Conservation (phyloP, 2,329 filamentous ascomycete genomes). For the Calonectria hawksworthii region DNA sequence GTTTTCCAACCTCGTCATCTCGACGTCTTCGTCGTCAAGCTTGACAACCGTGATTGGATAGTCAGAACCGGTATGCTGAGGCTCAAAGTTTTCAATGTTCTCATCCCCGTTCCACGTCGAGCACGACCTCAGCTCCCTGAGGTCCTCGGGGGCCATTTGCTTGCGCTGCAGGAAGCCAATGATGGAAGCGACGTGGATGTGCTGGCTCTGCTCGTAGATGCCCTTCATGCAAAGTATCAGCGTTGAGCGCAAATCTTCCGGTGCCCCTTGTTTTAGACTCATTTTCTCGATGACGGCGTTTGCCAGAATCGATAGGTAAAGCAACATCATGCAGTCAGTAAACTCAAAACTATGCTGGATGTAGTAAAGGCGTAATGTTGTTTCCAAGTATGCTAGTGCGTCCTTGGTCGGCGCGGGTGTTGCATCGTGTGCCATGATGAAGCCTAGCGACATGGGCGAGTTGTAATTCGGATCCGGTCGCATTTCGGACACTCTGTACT, state of each 20-base stretch:
- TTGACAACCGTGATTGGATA: background rate
- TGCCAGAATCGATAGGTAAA: background rate
- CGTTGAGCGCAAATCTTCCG: background rate
- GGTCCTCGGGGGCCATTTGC: background rate
- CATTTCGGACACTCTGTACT: background rate
- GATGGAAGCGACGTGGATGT: background rate
- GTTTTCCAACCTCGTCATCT: background rate
- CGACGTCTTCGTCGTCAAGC: background rate
- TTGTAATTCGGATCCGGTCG: background rate
- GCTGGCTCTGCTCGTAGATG: background rate
- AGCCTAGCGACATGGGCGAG: background rate
- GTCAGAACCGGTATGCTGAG: background rate
- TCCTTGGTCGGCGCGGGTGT: background rate
- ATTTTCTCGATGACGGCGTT: background rate
- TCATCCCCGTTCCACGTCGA: background rate
- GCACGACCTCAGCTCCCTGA: background rate
- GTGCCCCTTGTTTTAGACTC: background rate
- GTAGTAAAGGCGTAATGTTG: background rate
- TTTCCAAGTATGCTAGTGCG: background rate
- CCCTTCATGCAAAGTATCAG: background rate
- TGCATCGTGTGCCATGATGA: background rate
- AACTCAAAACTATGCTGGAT: background rate
- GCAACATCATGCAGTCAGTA: background rate
- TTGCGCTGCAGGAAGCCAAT: background rate
- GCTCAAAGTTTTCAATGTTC: background rate